Evolutionary conservation across 352 stramenopile species (phyloP), one percentile per base, ranked within the genome.

Genomic region (Phytopythium cucurbitacearum): DNA sequence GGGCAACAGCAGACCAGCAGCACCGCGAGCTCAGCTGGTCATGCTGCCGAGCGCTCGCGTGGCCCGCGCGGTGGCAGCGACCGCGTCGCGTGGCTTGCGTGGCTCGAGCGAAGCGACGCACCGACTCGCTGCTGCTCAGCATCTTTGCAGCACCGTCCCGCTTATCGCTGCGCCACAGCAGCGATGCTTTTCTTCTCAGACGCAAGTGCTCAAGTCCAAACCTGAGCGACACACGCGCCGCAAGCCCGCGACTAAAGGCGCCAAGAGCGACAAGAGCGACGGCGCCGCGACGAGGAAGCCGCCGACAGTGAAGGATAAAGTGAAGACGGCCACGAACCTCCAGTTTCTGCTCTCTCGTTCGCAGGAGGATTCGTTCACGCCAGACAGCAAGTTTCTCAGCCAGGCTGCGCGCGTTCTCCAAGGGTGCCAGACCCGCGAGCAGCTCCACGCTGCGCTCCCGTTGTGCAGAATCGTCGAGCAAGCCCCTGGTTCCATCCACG

Each of bases 371-470:
- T 37, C 16, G 7, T 82, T 79, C 43, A 63, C 80, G 43, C 66
- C 64, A 3, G 67, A 66, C 34, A 56, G 65, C 21, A 70, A 87
- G 55, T 89, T 79, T 43, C 42, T 87, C 16, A 67, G 73, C 44
- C 63, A 70, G 33, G 74, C 67, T 3, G 61, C 57, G 12, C 58
- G 59, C 35, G 57, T 75, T 8, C 65, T 91, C 40, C 74, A 86
- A 57, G 47, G 64, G 2, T 85, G 71, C 59, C 74, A 80, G 49
- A 62, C 74, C 15, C 65, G 60, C 10, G 67, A 83, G 51, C 76
- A 89, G 39, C 71, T 74, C n/a, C 60, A 60, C 4, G 70, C 74
- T 0, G 78, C 78, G 48, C 60, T 88, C 40, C 78, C 78, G 48
- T 58, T 91, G 3, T 91, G 80, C 33, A 51, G 60, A 10, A 51